Conservation (phyloP, 176 grass and related monocot genomes). For the Ensete ventricosum region DNA sequence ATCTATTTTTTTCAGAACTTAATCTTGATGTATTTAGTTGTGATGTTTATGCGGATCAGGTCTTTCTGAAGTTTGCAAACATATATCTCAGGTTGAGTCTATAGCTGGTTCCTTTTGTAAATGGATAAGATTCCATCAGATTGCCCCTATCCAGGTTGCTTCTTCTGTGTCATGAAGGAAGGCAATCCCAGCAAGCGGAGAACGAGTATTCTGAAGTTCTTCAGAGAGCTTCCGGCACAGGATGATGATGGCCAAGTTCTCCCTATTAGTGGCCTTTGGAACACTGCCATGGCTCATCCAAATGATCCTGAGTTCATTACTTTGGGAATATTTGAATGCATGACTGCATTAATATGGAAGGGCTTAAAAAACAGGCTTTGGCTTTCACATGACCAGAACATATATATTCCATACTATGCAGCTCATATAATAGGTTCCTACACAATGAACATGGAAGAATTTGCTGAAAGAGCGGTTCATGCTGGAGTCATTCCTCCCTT, state of each 20-base stretch:
- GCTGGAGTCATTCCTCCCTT: slow-evolving; percentile 85
- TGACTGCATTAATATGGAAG: slow-evolving; percentile 96
- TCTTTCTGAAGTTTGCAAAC: not conserved
- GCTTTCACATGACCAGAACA: slow-evolving; percentile 97
- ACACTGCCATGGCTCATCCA: slow-evolving; percentile 93
- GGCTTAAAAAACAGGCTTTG: slow-evolving; percentile 95
- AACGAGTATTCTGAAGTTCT: slow-evolving; percentile 86
- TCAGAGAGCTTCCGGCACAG: slow-evolving; percentile 88
- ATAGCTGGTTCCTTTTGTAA: not conserved
- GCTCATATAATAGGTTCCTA: slow-evolving; percentile 98
- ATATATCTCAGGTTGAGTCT: not conserved
- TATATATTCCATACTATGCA: slow-evolving; percentile 95
- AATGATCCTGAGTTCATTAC: slow-evolving; percentile 97
- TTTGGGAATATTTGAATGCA: slow-evolving; percentile 92
- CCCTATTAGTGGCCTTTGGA: slow-evolving; percentile 92
- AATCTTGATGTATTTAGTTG: not conserved
- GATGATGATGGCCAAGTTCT: slow-evolving; percentile 95
- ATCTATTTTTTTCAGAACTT: no score
- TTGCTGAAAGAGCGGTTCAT: slow-evolving; percentile 81
- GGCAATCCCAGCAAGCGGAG: slow-evolving; percentile 78
- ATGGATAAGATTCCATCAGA: slow-evolving; percentile 83
- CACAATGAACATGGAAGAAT: slow-evolving; percentile 99
- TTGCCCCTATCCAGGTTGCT: slow-evolving; percentile 94
- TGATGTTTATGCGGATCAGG: not conserved
- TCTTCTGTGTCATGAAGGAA: slow-evolving; percentile 99